These are phyloP conservation scores for Lolium perenne DNA, from an alignment of 176 grass and related monocot species.

Conservation along the genomic window DNA sequence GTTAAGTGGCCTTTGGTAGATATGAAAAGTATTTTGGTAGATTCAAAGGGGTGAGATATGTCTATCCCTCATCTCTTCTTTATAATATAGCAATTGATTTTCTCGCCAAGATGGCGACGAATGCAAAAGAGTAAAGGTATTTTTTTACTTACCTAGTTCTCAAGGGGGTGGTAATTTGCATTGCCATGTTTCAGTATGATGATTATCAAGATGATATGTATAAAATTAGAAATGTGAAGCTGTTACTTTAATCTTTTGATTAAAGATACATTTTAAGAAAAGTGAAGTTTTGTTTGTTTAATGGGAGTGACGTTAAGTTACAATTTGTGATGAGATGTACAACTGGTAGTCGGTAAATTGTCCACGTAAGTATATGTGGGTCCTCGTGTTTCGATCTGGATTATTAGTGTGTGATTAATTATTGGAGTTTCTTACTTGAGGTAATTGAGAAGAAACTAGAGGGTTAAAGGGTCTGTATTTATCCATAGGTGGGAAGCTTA, in stretches of 20 bases:
- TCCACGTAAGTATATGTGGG: neutral
- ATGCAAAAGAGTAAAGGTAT: neutral
- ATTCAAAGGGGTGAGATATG: no score
- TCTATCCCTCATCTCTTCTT: no score
- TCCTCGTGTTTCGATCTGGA: neutral
- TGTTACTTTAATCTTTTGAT: neutral
- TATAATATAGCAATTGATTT: neutral
- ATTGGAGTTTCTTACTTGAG: neutral
- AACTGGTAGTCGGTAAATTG: neutral
- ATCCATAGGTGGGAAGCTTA: no score
- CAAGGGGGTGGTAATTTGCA: neutral
- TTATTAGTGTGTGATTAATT: neutral
- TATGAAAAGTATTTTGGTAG: no score
- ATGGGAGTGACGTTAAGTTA: neutral
- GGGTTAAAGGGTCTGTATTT: no score
- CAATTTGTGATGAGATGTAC: neutral
- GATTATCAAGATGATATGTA: neutral
- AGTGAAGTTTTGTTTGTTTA: neutral
- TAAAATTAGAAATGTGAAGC: neutral
- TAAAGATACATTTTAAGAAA: neutral
- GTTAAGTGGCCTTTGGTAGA: no score
- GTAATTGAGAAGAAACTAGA: neutral
- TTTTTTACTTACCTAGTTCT: neutral
- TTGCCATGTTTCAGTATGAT: neutral
- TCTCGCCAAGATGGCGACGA: no score